phyloP scores from a whole-genome alignment of 2,329 filamentous ascomycete species.

The Ophiostoma tasmaniense region DNA sequence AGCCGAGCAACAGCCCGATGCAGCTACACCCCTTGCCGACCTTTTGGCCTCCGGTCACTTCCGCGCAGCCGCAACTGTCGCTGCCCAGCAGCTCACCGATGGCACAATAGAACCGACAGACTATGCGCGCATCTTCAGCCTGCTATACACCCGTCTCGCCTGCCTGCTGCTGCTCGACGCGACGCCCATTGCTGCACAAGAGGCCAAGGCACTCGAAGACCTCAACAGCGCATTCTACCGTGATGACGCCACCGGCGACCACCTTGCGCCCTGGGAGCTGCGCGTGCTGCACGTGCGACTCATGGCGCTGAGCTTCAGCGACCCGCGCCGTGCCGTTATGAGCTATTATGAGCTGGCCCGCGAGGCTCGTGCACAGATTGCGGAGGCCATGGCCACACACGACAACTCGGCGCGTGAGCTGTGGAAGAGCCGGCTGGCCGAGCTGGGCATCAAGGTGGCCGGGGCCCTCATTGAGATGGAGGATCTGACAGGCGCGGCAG shows the following conservation, averaged over 20 bases:
- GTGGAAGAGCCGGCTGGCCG: conserved; percentile 65
- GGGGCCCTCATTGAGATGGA: conserved; percentile 75
- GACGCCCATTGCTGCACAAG: conserved; percentile 58
- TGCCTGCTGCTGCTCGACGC: conserved; percentile 74
- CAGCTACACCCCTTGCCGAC: conserved; percentile 46
- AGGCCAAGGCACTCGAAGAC: conserved; percentile 56
- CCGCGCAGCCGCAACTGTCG: conserved; percentile 64
- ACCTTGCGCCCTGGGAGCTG: conserved; percentile 80
- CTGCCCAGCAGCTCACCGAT: conserved; percentile 51
- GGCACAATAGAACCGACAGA: conserved; percentile 44
- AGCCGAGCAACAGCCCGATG: conserved; percentile 53
- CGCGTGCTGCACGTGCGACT: conserved; percentile 75
- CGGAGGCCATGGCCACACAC: conserved; percentile 35
- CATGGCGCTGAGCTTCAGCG: conserved; percentile 77
- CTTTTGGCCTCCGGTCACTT: conserved; percentile 70
- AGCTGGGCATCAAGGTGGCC: conserved; percentile 62
- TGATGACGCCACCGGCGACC: conserved; percentile 42
- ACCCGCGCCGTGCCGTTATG: conserved; percentile 76
- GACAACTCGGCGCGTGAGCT: conserved; percentile 48
- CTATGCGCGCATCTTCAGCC: conserved; percentile 58
- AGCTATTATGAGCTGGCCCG: conserved; percentile 81
- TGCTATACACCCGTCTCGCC: conserved; percentile 73
- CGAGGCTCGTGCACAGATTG: conserved; percentile 59
- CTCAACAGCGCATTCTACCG: conserved; percentile 50
- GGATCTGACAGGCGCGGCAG: conserved; percentile 68